Evolutionary conservation across 2,329 filamentous ascomycete genomes (phyloP), one percentile per base, ranked within the genome.

Genomic region (Rhexocercosporidium sp.): DNA sequence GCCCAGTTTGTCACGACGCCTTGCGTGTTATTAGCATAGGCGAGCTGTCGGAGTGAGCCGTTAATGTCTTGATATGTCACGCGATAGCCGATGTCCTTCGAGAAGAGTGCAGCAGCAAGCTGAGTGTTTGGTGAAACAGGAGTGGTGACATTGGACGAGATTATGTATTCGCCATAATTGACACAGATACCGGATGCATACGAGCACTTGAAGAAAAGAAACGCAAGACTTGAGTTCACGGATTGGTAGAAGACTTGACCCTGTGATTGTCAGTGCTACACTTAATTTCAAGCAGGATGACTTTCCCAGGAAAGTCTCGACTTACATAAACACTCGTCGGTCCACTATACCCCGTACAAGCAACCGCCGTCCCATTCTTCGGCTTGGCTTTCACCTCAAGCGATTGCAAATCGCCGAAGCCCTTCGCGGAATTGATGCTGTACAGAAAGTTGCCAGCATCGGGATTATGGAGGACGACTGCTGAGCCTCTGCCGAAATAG

Each of bases 201-300:
- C 6, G 53, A 56, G 31, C 53, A 56, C 31, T 56, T 22, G n/a
- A 37, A 56, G 29, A 56, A 56, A 22, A 51, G 47, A 22, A 51
- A 51, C 3, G 47, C 47, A 25, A 51, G 47, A 5, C 47, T 51
- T 4, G 47, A 16, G 22, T 51, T 51, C 9, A 14, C 18, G 20
- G 53, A n/a, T 56, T 56, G 53, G 31, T 56, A 56, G 29, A 56
- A 56, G 29, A 37, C 31, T 37, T 34, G 29, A n/a, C 53, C 53
- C 31, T 56, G 9, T 3, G 12, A 20, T 20, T 22, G 31, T 56
- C 39, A 56, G 16, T 12, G 2, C 34, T 11, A 37, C 34, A 37
- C 8, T 37, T 37, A 11, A 9, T 11, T 37, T 37, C 8, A 37
- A 37, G 12, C 8, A 37, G 8, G 12, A 6, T 2, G 9, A 6